Percentiles rank a stretch among this genome's conserved stretches.
Evolutionary conservation across 1,284 basidiomycete genomes (phyloP).

Genomic region (Pyrrhoderma lamaoense): DNA sequence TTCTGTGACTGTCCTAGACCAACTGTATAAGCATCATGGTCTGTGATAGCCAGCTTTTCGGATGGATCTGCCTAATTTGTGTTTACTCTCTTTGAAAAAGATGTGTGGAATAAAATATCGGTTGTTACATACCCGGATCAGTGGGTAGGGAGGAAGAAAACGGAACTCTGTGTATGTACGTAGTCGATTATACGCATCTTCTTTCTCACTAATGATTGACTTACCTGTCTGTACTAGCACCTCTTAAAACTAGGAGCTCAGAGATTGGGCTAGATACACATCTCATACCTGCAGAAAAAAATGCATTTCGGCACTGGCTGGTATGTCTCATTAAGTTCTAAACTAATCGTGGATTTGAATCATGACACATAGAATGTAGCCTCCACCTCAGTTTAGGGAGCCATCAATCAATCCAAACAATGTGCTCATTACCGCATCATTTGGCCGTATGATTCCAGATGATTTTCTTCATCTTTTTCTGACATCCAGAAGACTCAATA

Average conservation of each 20-base stretch:
- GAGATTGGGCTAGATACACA: slow-evolving; percentile 44
- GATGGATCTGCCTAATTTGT: slow-evolving; percentile 9
- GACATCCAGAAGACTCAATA: slow-evolving; percentile 66
- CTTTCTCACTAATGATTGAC: no score
- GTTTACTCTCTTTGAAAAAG: slow-evolving; percentile 32
- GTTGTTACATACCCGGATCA: slow-evolving; percentile 60
- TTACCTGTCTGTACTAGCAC: no score
- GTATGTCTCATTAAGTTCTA: slow-evolving; percentile 28
- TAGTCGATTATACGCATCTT: slow-evolving; percentile 14
- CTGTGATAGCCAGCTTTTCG: slow-evolving; percentile 16
- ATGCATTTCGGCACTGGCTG: slow-evolving; percentile 53
- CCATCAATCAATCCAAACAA: slow-evolving; percentile 29
- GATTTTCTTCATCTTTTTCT: slow-evolving; percentile 61
- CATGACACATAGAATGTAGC: slow-evolving; percentile 25
- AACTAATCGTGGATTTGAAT: slow-evolving; percentile 1
- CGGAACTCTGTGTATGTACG: slow-evolving; percentile 44
- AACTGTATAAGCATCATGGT: slow-evolving; percentile 47
- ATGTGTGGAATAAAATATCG: slow-evolving; percentile 51
- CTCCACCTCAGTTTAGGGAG: slow-evolving; percentile 39
- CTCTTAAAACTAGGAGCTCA: slow-evolving; percentile 47
- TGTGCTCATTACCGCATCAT: slow-evolving; percentile 85
- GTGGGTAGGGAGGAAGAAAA: slow-evolving; percentile 44
- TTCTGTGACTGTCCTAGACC: slow-evolving; percentile 52
- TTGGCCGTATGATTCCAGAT: slow-evolving; percentile 80
- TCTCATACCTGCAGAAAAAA: slow-evolving; percentile 46